phyloP scores from a whole-genome alignment of 169 alveolate genomes.

The Plasmodium malariae region DNA sequence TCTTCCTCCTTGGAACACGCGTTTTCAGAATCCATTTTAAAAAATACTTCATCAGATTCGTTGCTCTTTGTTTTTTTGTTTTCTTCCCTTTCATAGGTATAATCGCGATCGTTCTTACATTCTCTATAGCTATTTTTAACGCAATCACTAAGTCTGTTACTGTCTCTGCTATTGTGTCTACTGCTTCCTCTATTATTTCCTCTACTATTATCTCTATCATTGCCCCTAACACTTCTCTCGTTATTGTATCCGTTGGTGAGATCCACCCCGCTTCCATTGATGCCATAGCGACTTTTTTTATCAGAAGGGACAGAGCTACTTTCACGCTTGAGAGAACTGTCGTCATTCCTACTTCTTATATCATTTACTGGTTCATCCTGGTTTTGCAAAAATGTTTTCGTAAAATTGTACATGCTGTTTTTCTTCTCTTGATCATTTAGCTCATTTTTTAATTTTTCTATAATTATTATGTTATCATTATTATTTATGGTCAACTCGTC shows the following conservation, averaged over 20 bases:
- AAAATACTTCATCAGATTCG: neutral
- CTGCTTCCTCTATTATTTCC: neutral
- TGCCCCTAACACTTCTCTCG: neutral
- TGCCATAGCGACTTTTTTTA: neutral
- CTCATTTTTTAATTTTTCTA: constrained; percentile 60
- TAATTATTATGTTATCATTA: constrained; percentile 57
- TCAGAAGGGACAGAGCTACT: neutral
- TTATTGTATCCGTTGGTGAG: too few species aligned
- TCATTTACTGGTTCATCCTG: constrained; percentile 14
- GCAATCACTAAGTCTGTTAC: neutral
- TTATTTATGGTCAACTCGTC: constrained; percentile 66
- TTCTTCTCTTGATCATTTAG: neutral
- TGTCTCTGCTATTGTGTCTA: neutral
- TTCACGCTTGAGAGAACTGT: too few species aligned
- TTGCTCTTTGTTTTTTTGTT: neutral
- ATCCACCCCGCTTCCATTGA: constrained; percentile 3
- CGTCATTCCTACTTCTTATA: neutral
- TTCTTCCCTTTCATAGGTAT: neutral
- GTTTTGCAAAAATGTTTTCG: constrained; percentile 10
- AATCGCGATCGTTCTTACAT: neutral
- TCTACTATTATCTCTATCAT: neutral
- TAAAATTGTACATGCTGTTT: neutral
- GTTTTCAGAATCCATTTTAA: neutral
- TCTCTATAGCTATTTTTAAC: neutral
- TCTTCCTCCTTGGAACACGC: constrained; percentile 17